Evolutionary conservation across 768 basidiomycete species (phyloP).

Genomic region (Suillus plorans): DNA sequence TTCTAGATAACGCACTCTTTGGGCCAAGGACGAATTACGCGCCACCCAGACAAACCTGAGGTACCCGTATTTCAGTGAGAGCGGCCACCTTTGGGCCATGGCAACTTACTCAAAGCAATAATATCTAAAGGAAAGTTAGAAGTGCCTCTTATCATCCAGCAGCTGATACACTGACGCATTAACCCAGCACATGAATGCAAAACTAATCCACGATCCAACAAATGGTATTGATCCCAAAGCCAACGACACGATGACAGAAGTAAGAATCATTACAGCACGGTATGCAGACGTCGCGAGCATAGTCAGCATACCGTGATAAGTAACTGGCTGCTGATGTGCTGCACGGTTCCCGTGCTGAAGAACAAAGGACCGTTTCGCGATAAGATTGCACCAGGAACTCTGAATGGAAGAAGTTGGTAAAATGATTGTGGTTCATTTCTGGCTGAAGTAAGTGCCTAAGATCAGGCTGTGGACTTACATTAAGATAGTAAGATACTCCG

Average conservation of each 20-base stretch:
- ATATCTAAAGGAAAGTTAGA: constrained; percentile 49
- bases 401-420: constrained; percentile 28
- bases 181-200: constrained; percentile 82
- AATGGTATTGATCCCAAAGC: constrained; percentile 62
- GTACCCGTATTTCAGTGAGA: constrained; percentile 17
- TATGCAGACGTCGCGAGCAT: constrained; percentile 81
- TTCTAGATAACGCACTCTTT: constrained; percentile 72
- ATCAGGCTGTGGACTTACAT: constrained; percentile 47
- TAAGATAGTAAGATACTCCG: constrained; percentile 75
- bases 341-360: constrained; percentile 69
- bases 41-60: constrained; percentile 77
- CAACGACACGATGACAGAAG: constrained; percentile 70
- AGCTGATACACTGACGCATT: constrained; percentile 66
- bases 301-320: constrained; percentile 70
- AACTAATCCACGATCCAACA: constrained; percentile 58
- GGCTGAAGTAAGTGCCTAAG: not conserved
- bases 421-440: not conserved
- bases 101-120: constrained; percentile 79
- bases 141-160: not conserved
- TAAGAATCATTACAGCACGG: constrained; percentile 77
- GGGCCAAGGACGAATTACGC: constrained; percentile 65
- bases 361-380: constrained; percentile 72
- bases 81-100: constrained; percentile 5
- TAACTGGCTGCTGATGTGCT: constrained; percentile 49
- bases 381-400: constrained; percentile 75